Base-by-base conservation (phyloP, 2,329 filamentous ascomycete genomes). In the Domatiomyces globalis region DNA sequence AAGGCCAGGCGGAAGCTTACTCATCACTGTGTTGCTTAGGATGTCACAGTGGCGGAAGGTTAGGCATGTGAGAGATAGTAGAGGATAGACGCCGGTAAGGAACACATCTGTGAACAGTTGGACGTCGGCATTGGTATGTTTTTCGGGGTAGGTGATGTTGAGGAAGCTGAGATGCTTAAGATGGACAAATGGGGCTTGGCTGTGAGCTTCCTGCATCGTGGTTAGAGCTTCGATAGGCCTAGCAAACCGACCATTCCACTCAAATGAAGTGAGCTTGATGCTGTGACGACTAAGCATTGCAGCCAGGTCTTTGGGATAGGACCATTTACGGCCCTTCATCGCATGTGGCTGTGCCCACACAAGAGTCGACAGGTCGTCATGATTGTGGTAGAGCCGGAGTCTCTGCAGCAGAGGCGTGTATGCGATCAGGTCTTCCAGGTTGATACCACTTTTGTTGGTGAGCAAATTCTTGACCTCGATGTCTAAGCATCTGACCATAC, bases 21-120 rank as follows among this genome's bases (percentile, higher is more conserved):
- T 73, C n/a, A 95, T 70, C 17, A 94, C 72, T 7, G 73, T 71
- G 6, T 80, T 76, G 61, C 84, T 84, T 52, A 87, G 75, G 33
- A 85, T 73, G 2, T 81, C 83, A 44, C 83, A 94, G 6, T 83
- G 83, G 61, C 89, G 80, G 57, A 95, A 81, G 1, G 81, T 73
- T 9, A 95, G 69, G 50, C 81, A 77, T 50, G 75, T 75, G 5
- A 96, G 71, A 1, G 75, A 67, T 0, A 80, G 77, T 7, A 95
- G 46, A 17, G 45, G 18, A 12, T 25, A 44, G 2, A 61, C 20
- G 19, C 54, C 56, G 9, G 73, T 22, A 75, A 71, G 12, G 73
- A 70, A 49, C 9, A 50, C 43, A 10, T 46, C 53, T 17, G 46
- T 49, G 9, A 51, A 50, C 7, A 5, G 49, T n/a, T 29, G 44